phyloP scores from a whole-genome alignment of 371 early-diverging fungal species.

The Cladochytrium tenue region DNA sequence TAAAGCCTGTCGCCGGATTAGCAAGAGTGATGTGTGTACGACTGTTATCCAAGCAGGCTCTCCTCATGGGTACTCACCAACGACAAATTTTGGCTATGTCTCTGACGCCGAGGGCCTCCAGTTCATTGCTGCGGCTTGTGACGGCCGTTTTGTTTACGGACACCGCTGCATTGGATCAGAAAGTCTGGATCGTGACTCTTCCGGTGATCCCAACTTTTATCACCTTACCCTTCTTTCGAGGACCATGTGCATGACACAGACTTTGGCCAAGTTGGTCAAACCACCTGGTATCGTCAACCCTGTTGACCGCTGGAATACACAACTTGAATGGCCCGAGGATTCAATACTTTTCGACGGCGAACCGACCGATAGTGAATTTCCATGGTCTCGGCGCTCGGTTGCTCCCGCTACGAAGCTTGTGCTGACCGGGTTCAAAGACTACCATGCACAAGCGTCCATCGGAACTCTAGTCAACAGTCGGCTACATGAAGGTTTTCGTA shows the following conservation, averaged over 20 bases:
- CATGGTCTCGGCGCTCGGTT: too few relatives aligned
- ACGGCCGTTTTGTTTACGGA: conserved; percentile 79
- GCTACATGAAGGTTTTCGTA: background rate
- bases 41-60: conserved; percentile 85
- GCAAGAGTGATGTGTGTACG: conserved; percentile 68
- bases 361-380: background rate
- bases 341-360: background rate
- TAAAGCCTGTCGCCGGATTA: conserved; percentile 49
- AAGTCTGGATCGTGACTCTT: background rate
- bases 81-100: conserved; percentile 80
- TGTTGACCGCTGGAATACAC: background rate
- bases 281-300: background rate
- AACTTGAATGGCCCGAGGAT: background rate
- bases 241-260: conserved; percentile 42
- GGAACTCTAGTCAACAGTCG: background rate
- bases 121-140: conserved; percentile 75
- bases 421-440: background rate
- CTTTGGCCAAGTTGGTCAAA: too few relatives aligned
- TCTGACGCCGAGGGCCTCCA: conserved; percentile 83
- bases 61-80: conserved; percentile 69
- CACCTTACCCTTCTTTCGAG: conserved; percentile 73
- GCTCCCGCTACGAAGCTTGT: background rate
- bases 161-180: conserved; percentile 48
- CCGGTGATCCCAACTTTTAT: conserved; percentile 70
- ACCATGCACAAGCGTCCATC: background rate